Evolutionary conservation across 2,329 filamentous ascomycete species (phyloP).

Genomic region (Aspergillus pseudoglaucus): DNA sequence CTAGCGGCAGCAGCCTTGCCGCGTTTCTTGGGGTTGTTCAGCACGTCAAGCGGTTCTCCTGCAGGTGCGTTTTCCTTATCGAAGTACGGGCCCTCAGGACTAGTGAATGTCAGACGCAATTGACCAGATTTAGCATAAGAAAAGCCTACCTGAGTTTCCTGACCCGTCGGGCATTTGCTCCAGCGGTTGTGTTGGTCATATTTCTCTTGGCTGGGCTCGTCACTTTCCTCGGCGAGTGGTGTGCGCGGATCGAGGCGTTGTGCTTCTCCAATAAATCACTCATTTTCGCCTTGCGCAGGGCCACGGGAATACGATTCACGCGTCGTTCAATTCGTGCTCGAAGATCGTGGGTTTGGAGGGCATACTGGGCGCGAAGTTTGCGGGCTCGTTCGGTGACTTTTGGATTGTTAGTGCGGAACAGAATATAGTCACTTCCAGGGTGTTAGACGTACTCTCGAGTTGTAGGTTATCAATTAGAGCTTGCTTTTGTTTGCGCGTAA

Average conservation of each 20-base stretch:
- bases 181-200: constrained; percentile 21
- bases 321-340: constrained; percentile 84
- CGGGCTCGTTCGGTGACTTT: constrained; percentile 80
- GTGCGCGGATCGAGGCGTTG: constrained; percentile 16
- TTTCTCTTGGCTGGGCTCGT: constrained; percentile 24
- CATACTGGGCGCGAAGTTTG: constrained; percentile 82
- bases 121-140: constrained; percentile 6
- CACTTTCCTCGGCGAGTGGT: constrained; percentile 27
- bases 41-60: constrained; percentile 37
- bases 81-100: constrained; percentile 56
- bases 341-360: constrained; percentile 77
- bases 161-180: constrained; percentile 23
- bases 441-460: constrained; percentile 64
- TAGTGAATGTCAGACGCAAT: constrained; percentile 29
- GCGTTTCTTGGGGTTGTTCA: constrained; percentile 66
- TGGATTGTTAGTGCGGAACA: not conserved
- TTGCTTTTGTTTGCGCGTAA: constrained; percentile 71
- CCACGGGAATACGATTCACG: constrained; percentile 81
- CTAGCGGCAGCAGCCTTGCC: constrained; percentile 38
- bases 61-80: constrained; percentile 68
- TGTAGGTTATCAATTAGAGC: constrained; percentile 83
- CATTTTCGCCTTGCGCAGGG: constrained; percentile 73
- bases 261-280: constrained; percentile 64
- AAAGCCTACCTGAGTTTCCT: constrained; percentile 25
- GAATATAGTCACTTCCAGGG: no score